Evolutionary conservation across 139 green algal genomes (phyloP).

Genomic region (Haematococcus lacustris): DNA sequence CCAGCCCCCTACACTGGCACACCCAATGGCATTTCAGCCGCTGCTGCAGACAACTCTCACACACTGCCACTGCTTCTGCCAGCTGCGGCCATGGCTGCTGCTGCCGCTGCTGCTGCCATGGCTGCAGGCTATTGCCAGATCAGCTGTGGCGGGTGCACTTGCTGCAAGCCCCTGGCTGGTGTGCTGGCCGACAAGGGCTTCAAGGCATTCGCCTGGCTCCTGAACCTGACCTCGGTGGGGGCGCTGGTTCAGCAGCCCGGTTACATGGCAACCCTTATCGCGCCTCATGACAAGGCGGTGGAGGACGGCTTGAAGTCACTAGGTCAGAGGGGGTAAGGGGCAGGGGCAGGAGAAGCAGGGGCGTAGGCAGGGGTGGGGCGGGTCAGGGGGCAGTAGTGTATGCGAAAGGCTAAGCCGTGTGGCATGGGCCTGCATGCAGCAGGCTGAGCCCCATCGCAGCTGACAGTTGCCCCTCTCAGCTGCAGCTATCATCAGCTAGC

Average conservation of each 20-base stretch:
- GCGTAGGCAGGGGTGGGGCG: too few relatives aligned
- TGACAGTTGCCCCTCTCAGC: background rate
- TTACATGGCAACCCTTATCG: constrained; percentile 23
- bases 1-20: background rate
- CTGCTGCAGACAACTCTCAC: background rate
- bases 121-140: constrained; percentile 39
- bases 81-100: too few relatives aligned
- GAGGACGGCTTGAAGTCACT: constrained; percentile 7
- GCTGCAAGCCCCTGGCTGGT: constrained; percentile 20
- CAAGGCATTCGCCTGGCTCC: constrained; percentile 24
- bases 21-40: background rate
- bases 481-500: background rate
- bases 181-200: constrained; percentile 21
- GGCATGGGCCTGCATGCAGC: background rate
- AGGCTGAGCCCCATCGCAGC: background rate
- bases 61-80: too few relatives aligned
- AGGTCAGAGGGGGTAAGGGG: too few relatives aligned
- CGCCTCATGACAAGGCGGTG: constrained; percentile 27
- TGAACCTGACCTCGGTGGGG: constrained; percentile 5
- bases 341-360: too few relatives aligned
- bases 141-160: constrained; percentile 28
- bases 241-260: constrained; percentile 4
- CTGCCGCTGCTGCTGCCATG: background rate
- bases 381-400: background rate
- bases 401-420: too few relatives aligned